Percentiles rank a stretch among this genome's conserved stretches.
These are phyloP conservation scores for Vanderwaltozyma verrucispora DNA, from an alignment of 805 yeast genomes.

Conservation along the genomic window DNA sequence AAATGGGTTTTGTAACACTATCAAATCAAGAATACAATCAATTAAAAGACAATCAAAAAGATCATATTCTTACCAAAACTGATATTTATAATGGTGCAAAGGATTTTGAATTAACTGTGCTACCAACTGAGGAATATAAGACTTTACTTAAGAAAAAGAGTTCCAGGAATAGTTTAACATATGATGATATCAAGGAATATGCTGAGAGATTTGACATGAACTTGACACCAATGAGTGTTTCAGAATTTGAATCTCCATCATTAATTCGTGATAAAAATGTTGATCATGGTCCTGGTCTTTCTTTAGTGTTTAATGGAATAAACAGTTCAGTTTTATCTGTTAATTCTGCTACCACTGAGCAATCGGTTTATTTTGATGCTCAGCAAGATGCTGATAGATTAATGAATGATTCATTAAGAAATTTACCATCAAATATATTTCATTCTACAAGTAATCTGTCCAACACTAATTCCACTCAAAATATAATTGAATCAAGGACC, in stretches of 20 bases:
- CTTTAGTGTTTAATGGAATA: conserved; percentile 3
- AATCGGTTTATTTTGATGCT: conserved; percentile 26
- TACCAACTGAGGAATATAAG: conserved; percentile 37
- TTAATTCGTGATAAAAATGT: neutral
- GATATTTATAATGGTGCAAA: conserved; percentile 31
- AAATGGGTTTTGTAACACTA: conserved; percentile 28
- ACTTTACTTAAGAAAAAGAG: conserved; percentile 24
- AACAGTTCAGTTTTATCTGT: conserved; percentile 18
- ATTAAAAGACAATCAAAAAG: conserved; percentile 24
- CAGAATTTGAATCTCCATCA: conserved; percentile 5
- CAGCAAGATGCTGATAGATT: conserved; percentile 1
- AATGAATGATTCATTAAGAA: neutral
- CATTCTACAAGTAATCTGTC: too few relatives aligned
- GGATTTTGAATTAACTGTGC: conserved; percentile 33
- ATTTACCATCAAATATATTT: too few relatives aligned
- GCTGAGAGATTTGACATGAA: conserved; percentile 30
- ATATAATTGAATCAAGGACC: neutral
- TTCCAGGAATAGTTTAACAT: conserved; percentile 11
- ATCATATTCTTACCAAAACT: conserved; percentile 23
- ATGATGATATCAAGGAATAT: conserved; percentile 25
- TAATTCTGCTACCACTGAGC: conserved; percentile 16
- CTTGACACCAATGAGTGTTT: conserved; percentile 22
- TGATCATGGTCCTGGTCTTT: conserved; percentile 11
- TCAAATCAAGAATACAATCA: conserved; percentile 28
- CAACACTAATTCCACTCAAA: neutral